Evolutionary conservation across 2,329 filamentous ascomycete species (phyloP).

Genomic region (Conoideocrella luteorostrata): DNA sequence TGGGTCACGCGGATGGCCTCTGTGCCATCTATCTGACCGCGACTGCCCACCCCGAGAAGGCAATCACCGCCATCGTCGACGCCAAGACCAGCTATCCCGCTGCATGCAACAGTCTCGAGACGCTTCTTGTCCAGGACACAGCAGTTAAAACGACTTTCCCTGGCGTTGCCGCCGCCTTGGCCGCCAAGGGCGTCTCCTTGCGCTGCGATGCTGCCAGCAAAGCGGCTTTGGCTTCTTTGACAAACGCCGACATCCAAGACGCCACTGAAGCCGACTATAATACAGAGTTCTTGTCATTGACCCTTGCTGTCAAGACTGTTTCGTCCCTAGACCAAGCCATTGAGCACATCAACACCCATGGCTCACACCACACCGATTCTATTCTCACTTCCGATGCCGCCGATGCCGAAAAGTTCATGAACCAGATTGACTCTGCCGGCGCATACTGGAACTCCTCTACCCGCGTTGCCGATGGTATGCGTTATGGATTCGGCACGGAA

Average conservation of each 20-base stretch:
- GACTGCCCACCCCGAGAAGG: slow-evolving; percentile 67
- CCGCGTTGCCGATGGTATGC: slow-evolving; percentile 91
- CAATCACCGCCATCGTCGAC: slow-evolving; percentile 73
- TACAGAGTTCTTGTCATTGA: slow-evolving; percentile 84
- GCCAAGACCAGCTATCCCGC: slow-evolving; percentile 93
- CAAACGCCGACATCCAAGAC: slow-evolving; percentile 50
- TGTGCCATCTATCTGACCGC: slow-evolving; percentile 80
- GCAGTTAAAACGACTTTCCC: slow-evolving; percentile 64
- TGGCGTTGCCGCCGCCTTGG: slow-evolving; percentile 63
- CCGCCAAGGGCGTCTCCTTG: slow-evolving; percentile 71
- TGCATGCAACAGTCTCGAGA: slow-evolving; percentile 92
- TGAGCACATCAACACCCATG: slow-evolving; percentile 83
- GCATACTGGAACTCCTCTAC: slow-evolving; percentile 98
- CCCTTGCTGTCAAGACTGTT: slow-evolving; percentile 78
- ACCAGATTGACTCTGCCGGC: slow-evolving; percentile 77
- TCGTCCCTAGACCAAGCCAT: slow-evolving; percentile 64
- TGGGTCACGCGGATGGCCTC: slow-evolving; percentile 92
- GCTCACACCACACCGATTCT: slow-evolving; percentile 88
- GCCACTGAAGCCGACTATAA: slow-evolving; percentile 67
- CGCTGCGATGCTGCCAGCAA: slow-evolving; percentile 71
- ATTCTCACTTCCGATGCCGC: slow-evolving; percentile 68
- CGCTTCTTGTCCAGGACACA: slow-evolving; percentile 73
- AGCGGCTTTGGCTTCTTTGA: slow-evolving; percentile 49
- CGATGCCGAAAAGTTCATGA: slow-evolving; percentile 76
- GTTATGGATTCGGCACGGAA: slow-evolving; percentile 96